Conservation (phyloP, 768 basidiomycete species). For the Lentinus tigrinus region DNA sequence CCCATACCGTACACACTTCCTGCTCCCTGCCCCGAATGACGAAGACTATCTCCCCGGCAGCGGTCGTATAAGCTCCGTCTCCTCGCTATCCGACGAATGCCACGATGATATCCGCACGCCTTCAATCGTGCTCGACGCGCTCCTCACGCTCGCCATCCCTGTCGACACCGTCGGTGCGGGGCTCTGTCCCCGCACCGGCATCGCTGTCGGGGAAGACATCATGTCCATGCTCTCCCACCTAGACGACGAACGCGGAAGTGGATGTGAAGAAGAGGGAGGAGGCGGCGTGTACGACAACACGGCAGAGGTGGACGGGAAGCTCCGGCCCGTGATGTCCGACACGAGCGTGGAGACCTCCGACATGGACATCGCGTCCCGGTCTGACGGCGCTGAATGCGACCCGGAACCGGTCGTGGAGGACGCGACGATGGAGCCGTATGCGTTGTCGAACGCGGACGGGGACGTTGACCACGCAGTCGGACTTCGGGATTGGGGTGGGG, state of each 20-base stretch:
- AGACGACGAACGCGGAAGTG: background rate
- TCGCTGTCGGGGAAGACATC: too few relatives aligned
- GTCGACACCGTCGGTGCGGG: background rate
- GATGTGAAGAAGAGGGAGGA: background rate
- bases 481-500: background rate
- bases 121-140: background rate
- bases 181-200: background rate
- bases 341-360: background rate
- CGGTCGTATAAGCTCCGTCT: background rate
- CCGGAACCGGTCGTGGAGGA: background rate
- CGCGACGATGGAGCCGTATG: background rate
- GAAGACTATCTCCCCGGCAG: background rate
- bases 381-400: background rate
- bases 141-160: background rate
- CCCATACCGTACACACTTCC: too few relatives aligned
- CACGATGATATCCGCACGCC: slow-evolving; percentile 1
- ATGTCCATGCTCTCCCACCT: background rate
- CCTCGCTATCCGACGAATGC: background rate
- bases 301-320: background rate
- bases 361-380: background rate
- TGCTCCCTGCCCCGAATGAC: too few relatives aligned
- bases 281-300: background rate
- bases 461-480: background rate
- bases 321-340: background rate
- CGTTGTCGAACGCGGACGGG: background rate